phyloP scores from a whole-genome alignment of 2,329 filamentous ascomycete species.

The Colletotrichum falcatum region DNA sequence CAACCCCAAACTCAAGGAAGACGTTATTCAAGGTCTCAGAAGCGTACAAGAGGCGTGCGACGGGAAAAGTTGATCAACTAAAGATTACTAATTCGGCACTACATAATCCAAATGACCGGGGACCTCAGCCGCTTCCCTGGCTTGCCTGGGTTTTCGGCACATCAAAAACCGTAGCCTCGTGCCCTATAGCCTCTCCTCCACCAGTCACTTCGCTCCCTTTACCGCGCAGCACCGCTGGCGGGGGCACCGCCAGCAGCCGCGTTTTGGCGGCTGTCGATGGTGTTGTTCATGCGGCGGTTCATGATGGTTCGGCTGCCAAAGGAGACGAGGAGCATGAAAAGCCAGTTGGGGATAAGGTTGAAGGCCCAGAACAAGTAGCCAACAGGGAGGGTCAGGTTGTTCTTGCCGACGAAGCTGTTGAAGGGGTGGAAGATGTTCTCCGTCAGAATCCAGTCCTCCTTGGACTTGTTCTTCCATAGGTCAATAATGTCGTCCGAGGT shows the following conservation, averaged over 20 bases:
- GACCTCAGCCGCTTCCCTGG: background rate
- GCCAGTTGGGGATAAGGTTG: constrained; percentile 77
- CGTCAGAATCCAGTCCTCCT: constrained; percentile 58
- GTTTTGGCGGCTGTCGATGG: constrained; percentile 16
- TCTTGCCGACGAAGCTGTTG: constrained; percentile 73
- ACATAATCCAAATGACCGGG: constrained; percentile 28
- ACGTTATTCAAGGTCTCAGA: constrained; percentile 75
- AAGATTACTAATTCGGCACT: constrained; percentile 42
- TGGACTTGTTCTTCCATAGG: constrained; percentile 63
- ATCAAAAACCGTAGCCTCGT: constrained; percentile 12
- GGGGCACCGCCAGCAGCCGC: constrained; percentile 20
- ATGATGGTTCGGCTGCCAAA: constrained; percentile 81
- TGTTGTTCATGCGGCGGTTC: constrained; percentile 53
- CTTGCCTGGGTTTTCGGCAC: background rate
- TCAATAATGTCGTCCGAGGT: constrained; percentile 72
- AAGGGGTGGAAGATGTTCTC: constrained; percentile 83
- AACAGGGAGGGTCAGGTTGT: constrained; percentile 71
- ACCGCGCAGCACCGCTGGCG: constrained; percentile 26
- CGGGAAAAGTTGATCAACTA: constrained; percentile 52
- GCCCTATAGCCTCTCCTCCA: constrained; percentile 16
- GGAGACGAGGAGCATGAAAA: constrained; percentile 81
- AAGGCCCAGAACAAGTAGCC: constrained; percentile 77
- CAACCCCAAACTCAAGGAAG: constrained; percentile 71
- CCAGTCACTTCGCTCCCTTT: background rate
- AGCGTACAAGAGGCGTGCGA: constrained; percentile 74